phyloP scores from a whole-genome alignment of 1,284 basidiomycete genomes.

The Austroboletus novae-zelandiae region DNA sequence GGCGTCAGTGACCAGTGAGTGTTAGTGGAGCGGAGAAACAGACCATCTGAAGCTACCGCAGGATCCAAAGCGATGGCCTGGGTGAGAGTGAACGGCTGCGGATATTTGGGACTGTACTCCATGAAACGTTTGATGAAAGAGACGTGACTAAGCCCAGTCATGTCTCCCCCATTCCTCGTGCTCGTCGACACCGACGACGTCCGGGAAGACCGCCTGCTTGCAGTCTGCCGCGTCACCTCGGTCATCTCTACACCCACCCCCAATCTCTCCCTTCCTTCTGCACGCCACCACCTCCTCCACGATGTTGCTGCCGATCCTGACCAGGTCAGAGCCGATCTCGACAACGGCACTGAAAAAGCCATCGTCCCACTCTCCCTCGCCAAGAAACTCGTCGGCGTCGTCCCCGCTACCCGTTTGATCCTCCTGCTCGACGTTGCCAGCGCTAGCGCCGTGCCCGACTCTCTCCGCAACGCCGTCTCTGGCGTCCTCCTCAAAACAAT shows the following conservation, averaged over 20 bases:
- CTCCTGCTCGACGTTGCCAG: constrained; percentile 72
- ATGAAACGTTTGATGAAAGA: constrained; percentile 31
- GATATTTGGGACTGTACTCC: constrained; percentile 65
- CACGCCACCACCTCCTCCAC: constrained; percentile 56
- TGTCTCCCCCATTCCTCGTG: constrained; percentile 51
- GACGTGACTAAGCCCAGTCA: constrained; percentile 15
- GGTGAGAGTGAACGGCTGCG: constrained; percentile 72
- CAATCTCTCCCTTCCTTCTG: constrained; percentile 33
- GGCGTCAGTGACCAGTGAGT: constrained; percentile 1
- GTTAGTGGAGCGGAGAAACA: neutral
- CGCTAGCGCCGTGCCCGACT: constrained; percentile 73
- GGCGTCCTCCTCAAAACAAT: constrained; percentile 76
- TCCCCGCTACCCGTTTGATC: constrained; percentile 74
- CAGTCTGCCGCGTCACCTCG: constrained; percentile 74
- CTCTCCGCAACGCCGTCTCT: constrained; percentile 66
- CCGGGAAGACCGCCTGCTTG: constrained; percentile 49
- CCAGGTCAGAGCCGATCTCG: constrained; percentile 65
- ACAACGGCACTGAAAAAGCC: constrained; percentile 76
- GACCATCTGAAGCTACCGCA: constrained; percentile 68
- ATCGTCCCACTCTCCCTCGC: constrained; percentile 68
- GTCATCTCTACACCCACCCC: constrained; percentile 53
- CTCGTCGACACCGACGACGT: constrained; percentile 47
- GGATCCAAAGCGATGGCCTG: constrained; percentile 69
- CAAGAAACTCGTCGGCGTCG: constrained; percentile 60
- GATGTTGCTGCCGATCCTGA: constrained; percentile 47